Conservation (phyloP, 2,329 filamentous ascomycete species). For the Cercospora nicotianae region DNA sequence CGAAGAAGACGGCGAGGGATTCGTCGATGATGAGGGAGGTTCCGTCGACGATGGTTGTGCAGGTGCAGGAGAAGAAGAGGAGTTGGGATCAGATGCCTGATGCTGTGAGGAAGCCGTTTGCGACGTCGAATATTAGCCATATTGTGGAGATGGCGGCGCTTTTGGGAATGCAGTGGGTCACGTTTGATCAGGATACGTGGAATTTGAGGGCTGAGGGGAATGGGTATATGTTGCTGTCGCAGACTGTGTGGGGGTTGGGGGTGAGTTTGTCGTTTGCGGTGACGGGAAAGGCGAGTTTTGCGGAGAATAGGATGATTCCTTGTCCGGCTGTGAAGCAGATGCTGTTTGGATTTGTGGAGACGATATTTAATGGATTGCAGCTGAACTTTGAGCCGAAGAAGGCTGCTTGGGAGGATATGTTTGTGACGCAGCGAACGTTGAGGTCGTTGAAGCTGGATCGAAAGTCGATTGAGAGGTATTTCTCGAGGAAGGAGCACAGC, state of each 20-base stretch:
- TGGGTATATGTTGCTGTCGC: slow-evolving; percentile 15
- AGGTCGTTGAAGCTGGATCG: slow-evolving; percentile 9
- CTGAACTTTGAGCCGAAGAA: slow-evolving; percentile 11
- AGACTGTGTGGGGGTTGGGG: slow-evolving; percentile 11
- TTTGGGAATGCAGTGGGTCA: slow-evolving; percentile 16
- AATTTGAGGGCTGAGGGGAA: slow-evolving; percentile 18
- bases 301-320: slow-evolving; percentile 11
- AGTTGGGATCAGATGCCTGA: slow-evolving; percentile 24
- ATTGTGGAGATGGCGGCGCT: slow-evolving; percentile 17
- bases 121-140: slow-evolving; percentile 16
- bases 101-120: slow-evolving; percentile 14
- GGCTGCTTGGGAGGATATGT: slow-evolving; percentile 11
- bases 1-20: background rate
- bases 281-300: slow-evolving; percentile 4
- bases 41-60: slow-evolving; percentile 8
- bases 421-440: slow-evolving; percentile 8
- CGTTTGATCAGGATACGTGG: slow-evolving; percentile 12
- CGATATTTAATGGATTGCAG: slow-evolving; percentile 10
- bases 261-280: slow-evolving; percentile 14
- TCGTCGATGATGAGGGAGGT: background rate
- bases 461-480: slow-evolving; percentile 10
- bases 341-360: slow-evolving; percentile 15
- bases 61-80: slow-evolving; percentile 16
- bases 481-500: slow-evolving; percentile 7
- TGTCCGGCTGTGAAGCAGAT: slow-evolving; percentile 13